Evolutionary conservation across 169 alveolate species (phyloP).

Genomic region (Cryptosporidium sp.): DNA sequence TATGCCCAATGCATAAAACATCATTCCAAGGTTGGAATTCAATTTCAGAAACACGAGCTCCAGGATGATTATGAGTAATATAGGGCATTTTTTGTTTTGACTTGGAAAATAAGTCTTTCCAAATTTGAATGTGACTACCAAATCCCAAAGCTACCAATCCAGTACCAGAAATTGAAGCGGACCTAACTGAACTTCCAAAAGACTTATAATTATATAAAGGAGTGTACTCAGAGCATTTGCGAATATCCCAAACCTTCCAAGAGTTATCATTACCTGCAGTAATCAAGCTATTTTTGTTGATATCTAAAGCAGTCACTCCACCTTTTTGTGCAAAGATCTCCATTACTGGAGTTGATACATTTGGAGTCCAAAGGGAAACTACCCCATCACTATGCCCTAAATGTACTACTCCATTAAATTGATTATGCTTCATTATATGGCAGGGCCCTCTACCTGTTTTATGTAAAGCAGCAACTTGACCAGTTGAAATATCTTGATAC

Average conservation of each 20-base stretch:
- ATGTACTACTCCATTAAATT: constrained; percentile 90
- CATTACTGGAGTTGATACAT: constrained; percentile 87
- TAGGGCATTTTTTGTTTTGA: constrained; percentile 87
- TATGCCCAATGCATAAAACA: constrained; percentile 92
- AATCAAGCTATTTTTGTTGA: constrained; percentile 80
- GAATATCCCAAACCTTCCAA: constrained; percentile 94
- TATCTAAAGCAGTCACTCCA: constrained; percentile 79
- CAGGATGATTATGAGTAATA: constrained; percentile 84
- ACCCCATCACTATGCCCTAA: constrained; percentile 94
- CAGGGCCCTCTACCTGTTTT: constrained; percentile 92
- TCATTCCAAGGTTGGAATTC: constrained; percentile 94
- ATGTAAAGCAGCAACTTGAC: constrained; percentile 90
- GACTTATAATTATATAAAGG: constrained; percentile 71
- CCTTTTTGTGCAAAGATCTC: constrained; percentile 87
- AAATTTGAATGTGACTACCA: constrained; percentile 85
- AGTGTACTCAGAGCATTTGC: constrained; percentile 85
- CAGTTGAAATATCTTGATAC: constrained; percentile 94
- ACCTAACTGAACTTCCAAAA: constrained; percentile 80
- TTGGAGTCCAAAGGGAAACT: constrained; percentile 96
- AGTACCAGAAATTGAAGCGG: constrained; percentile 83
- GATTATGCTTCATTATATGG: constrained; percentile 88
- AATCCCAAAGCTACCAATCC: constrained; percentile 87
- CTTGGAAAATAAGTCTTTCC: constrained; percentile 87
- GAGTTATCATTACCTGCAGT: constrained; percentile 87
- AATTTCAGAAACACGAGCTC: constrained; percentile 81